These are phyloP conservation scores for Apiospora koreana DNA, from an alignment of 2,329 filamentous ascomycete species.

Conservation along the genomic window DNA sequence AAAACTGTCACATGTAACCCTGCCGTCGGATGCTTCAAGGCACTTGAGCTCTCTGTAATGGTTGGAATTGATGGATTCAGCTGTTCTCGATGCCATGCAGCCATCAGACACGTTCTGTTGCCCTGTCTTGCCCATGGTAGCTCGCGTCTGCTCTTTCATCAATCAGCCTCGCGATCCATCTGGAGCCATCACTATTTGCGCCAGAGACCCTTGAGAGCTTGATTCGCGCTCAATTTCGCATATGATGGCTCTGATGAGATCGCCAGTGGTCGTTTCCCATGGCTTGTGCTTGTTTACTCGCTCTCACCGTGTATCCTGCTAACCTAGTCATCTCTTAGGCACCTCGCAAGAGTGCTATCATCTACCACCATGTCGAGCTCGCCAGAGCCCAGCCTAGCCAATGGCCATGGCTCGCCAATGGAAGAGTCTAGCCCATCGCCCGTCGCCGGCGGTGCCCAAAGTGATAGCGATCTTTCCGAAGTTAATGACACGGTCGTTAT, in stretches of 20 bases:
- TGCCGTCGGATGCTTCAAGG: slow-evolving; percentile 25
- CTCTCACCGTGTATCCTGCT: slow-evolving; percentile 10
- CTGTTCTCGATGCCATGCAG: slow-evolving; percentile 27
- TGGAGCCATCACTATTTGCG: slow-evolving; percentile 35
- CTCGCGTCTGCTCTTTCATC: slow-evolving; percentile 40
- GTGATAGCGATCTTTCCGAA: slow-evolving; percentile 79
- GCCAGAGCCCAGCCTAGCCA: slow-evolving; percentile 61
- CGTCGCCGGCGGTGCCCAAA: slow-evolving; percentile 44
- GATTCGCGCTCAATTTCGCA: background rate
- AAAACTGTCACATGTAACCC: slow-evolving; percentile 29
- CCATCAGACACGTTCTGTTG: slow-evolving; percentile 21
- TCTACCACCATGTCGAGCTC: slow-evolving; percentile 61
- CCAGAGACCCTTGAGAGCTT: slow-evolving; percentile 26
- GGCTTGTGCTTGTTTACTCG: slow-evolving; percentile 1
- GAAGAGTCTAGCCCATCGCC: slow-evolving; percentile 44
- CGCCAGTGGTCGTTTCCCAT: background rate
- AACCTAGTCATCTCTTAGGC: slow-evolving; percentile 48
- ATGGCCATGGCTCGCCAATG: slow-evolving; percentile 64
- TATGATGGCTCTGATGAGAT: background rate
- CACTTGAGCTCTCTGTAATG: slow-evolving; percentile 27
- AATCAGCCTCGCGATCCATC: slow-evolving; percentile 26
- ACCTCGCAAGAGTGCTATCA: slow-evolving; percentile 61
- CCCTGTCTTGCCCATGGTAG: slow-evolving; percentile 21
- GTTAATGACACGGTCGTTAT: slow-evolving; percentile 57
- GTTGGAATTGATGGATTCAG: slow-evolving; percentile 25